phyloP scores from a whole-genome alignment of 2,329 filamentous ascomycete genomes.

The Botrytis galanthina region DNA sequence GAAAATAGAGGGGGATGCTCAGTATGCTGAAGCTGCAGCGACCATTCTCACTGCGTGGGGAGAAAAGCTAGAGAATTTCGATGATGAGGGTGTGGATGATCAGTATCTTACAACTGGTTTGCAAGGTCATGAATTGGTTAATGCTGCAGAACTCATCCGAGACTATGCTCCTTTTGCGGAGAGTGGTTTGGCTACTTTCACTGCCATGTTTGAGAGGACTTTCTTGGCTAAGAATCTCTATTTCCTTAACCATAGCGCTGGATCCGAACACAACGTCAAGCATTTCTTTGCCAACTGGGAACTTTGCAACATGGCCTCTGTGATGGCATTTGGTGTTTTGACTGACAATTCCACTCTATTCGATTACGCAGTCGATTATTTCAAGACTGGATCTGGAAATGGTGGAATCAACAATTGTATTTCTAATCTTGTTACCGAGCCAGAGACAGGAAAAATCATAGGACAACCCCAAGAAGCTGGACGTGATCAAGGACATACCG shows the following conservation, averaged over 20 bases:
- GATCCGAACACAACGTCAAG: not conserved
- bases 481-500: not conserved
- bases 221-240: not conserved
- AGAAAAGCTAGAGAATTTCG: not conserved
- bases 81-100: not conserved
- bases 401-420: conserved; percentile 2
- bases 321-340: not conserved
- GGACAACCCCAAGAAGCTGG: not conserved
- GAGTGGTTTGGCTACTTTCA: not conserved
- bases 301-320: not conserved
- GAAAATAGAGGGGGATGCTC: not conserved
- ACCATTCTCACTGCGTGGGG: conserved; percentile 2
- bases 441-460: not conserved
- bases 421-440: not conserved
- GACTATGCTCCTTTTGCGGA: not conserved
- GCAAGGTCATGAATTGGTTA: not conserved
- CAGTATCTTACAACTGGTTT: not conserved
- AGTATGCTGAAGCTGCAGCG: conserved; percentile 2
- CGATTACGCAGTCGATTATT: not conserved
- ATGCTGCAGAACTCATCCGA: not conserved
- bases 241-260: not conserved
- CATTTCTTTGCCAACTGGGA: not conserved
- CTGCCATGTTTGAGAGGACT: not conserved
- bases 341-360: not conserved
- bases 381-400: conserved; percentile 6